Conservation (phyloP, 1,284 basidiomycete genomes). For the Spongispora temasekensis region DNA sequence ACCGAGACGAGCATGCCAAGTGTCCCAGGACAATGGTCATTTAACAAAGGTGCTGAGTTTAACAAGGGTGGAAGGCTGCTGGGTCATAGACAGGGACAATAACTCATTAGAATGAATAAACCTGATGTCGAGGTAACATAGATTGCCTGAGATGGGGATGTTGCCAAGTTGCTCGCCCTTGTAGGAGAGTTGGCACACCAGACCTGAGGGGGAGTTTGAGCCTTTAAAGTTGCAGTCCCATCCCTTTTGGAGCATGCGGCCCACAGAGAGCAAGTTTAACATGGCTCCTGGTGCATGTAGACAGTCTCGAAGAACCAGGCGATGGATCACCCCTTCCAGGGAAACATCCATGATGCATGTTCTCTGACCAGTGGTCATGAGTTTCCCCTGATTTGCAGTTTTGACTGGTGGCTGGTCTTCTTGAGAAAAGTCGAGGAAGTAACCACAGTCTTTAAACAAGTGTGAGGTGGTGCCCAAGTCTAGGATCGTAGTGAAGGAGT, state of each 20-base stretch:
- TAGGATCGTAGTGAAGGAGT: not conserved
- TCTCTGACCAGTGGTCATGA: not conserved
- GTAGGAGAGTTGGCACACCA: not conserved
- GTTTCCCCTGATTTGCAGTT: not conserved
- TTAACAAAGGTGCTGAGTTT: not conserved
- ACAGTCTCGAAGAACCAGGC: not conserved
- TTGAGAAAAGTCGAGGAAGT: not conserved
- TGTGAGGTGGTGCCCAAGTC: not conserved
- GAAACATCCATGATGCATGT: not conserved
- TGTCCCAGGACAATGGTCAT: not conserved
- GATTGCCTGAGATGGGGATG: not conserved
- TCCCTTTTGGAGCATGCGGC: not conserved
- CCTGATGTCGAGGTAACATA: not conserved
- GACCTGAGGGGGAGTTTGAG: not conserved
- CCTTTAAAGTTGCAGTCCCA: slow-evolving; percentile 2
- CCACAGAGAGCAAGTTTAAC: not conserved
- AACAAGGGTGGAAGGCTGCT: not conserved
- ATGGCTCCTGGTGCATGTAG: not conserved
- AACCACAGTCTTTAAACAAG: not conserved
- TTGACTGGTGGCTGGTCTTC: not conserved
- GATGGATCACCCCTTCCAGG: not conserved
- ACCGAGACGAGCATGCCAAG: not conserved
- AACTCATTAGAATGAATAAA: not conserved
- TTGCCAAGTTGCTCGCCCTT: not conserved
- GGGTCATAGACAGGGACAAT: not conserved